Conservation (phyloP, 176 grass and related monocot species). For the Carex pumila region DNA sequence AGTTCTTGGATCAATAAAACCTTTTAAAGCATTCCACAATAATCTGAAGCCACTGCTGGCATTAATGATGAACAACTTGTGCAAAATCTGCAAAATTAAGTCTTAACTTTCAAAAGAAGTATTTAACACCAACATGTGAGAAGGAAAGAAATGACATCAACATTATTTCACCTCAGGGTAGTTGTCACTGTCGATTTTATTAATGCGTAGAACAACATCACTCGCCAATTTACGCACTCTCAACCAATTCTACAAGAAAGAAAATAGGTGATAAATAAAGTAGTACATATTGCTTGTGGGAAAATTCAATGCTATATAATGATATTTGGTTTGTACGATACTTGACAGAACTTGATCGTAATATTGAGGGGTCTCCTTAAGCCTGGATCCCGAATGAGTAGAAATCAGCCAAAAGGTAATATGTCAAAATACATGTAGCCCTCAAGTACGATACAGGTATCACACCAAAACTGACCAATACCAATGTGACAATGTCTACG, state of each 20-base stretch:
- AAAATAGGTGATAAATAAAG: background rate
- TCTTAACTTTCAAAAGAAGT: slow-evolving; percentile 10
- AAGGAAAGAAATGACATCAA: background rate
- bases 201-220: slow-evolving; percentile 33
- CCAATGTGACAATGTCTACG: background rate
- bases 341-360: background rate
- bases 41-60: slow-evolving; percentile 41
- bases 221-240: slow-evolving; percentile 35
- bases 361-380: background rate
- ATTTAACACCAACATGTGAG: background rate
- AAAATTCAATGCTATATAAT: background rate
- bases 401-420: background rate
- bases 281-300: background rate
- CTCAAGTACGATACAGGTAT: background rate
- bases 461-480: background rate
- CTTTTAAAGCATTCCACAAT: slow-evolving; percentile 43
- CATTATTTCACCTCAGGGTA: slow-evolving; percentile 31
- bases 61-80: slow-evolving; percentile 42
- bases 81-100: slow-evolving; percentile 28
- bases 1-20: slow-evolving; percentile 46
- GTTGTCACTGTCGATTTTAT: slow-evolving; percentile 48
- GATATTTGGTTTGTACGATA: background rate
- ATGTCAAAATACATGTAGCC: background rate
- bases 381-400: background rate
- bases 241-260: slow-evolving; percentile 33